Percentiles rank a stretch among this genome's conserved stretches.
phyloP scores from a whole-genome alignment of 805 yeast species.

The Spathaspora passalidarum region DNA sequence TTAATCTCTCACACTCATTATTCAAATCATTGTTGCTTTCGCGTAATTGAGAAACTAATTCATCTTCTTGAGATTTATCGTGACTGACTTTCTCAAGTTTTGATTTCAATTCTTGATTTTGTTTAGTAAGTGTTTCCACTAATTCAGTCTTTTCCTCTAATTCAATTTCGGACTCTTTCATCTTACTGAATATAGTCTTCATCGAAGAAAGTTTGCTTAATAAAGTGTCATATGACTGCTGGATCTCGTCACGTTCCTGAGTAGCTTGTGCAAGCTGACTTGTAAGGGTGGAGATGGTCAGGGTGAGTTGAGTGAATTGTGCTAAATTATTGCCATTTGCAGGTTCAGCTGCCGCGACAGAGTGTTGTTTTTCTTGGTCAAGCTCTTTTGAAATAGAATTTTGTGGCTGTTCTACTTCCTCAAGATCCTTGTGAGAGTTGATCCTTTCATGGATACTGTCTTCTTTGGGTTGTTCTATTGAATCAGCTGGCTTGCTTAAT shows the following conservation, averaged over 20 bases:
- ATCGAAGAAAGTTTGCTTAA: constrained; percentile 65
- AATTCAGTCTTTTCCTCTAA: constrained; percentile 52
- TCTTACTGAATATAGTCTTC: constrained; percentile 68
- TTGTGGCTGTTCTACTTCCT: background rate
- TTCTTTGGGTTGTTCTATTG: background rate
- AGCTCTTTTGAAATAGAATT: background rate
- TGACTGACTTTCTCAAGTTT: constrained; percentile 1
- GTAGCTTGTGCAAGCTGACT: constrained; percentile 5
- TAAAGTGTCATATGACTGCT: constrained; percentile 58
- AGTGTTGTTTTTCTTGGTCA: too few species aligned
- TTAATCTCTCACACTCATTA: constrained; percentile 52
- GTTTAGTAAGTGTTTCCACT: constrained; percentile 23
- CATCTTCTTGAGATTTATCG: constrained; percentile 5
- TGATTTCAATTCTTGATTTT: constrained; percentile 22
- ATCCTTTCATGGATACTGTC: background rate
- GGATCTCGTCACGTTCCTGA: constrained; percentile 55
- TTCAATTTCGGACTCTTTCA: constrained; percentile 68
- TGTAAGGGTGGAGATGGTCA: constrained; percentile 1
- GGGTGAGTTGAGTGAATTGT: constrained; percentile 1
- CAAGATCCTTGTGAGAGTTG: background rate
- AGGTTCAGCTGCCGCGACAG: too few species aligned
- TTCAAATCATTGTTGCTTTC: constrained; percentile 42
- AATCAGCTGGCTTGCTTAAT: background rate
- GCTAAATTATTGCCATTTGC: background rate
- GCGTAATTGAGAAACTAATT: constrained; percentile 1